Conservation (phyloP, 768 basidiomycete species). For the Lactarius sp. region DNA sequence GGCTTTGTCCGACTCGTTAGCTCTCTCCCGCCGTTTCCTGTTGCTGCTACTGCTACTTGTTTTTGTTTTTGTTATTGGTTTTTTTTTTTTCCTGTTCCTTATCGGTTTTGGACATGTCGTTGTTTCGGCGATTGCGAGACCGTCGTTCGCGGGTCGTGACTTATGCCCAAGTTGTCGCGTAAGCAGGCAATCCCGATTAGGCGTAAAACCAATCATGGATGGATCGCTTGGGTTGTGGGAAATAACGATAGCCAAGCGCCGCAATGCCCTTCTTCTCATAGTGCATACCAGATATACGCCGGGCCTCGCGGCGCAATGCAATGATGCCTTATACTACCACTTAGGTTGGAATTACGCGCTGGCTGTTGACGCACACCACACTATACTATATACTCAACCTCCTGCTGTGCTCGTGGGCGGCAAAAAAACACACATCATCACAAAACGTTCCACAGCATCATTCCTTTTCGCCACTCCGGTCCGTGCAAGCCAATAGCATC, state of each 20-base stretch:
- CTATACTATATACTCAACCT: not conserved
- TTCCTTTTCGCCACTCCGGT: not conserved
- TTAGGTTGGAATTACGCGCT: not conserved
- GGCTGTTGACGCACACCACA: not conserved
- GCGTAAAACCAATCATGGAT: not conserved
- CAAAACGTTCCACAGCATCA: not conserved
- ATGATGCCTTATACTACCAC: slow-evolving; percentile 4
- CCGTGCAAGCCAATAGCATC: not conserved
- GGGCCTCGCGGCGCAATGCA: slow-evolving; percentile 14
- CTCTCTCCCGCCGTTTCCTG: not conserved
- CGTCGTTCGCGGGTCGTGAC: slow-evolving; percentile 19
- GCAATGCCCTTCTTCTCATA: slow-evolving; percentile 4
- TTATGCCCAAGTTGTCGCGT: not conserved
- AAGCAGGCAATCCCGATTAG: slow-evolving; percentile 5
- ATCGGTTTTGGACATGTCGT: not conserved
- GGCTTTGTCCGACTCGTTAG: not conserved
- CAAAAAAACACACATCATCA: not conserved
- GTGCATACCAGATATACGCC: not conserved
- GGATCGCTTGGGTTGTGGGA: not conserved
- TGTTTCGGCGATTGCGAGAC: slow-evolving; percentile 9
- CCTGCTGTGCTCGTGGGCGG: not conserved
- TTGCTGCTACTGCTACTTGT: not conserved
- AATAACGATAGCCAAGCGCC: slow-evolving; percentile 9
- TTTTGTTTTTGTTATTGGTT: no score
- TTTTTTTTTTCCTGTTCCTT: not conserved